A percentile compares a stretch with the other conserved stretches of the same genome.
Conservation (phyloP, 371 early-diverging fungal genomes). For the Apophysomyces elegans region DNA sequence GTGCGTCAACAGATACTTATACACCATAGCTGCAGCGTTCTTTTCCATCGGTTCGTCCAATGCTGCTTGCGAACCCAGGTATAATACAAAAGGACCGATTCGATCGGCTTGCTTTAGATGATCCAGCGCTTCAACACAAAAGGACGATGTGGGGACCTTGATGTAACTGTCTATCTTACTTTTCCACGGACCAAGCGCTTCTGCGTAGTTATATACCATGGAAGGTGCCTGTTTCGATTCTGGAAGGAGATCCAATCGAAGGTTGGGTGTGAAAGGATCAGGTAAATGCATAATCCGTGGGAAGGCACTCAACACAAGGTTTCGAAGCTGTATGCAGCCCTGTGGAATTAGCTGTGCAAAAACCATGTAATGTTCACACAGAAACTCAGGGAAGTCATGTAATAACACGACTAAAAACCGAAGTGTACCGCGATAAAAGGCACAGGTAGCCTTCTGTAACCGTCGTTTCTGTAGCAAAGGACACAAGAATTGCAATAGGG, state of each 20-base stretch:
- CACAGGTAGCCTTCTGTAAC: slow-evolving; percentile 65
- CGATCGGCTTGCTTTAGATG: slow-evolving; percentile 15
- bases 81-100: slow-evolving; percentile 32
- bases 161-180: slow-evolving; percentile 1
- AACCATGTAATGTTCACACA: slow-evolving; percentile 88
- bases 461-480: slow-evolving; percentile 75
- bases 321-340: slow-evolving; percentile 92
- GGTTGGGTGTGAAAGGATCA: slow-evolving; percentile 94
- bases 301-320: slow-evolving; percentile 92
- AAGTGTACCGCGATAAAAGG: slow-evolving; percentile 89
- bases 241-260: slow-evolving; percentile 83
- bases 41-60: slow-evolving; percentile 26
- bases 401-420: slow-evolving; percentile 88
- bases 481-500: slow-evolving; percentile 79
- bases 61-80: slow-evolving; percentile 31
- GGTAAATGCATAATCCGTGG: slow-evolving; percentile 93
- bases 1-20: slow-evolving; percentile 32
- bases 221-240: slow-evolving; percentile 61
- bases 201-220: slow-evolving; percentile 25
- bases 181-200: slow-evolving; percentile 11
- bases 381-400: slow-evolving; percentile 97
- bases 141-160: slow-evolving; percentile 4
- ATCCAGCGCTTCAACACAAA: background rate
- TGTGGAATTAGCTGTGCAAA: slow-evolving; percentile 92
- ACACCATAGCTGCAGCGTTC: slow-evolving; percentile 32